Evolutionary conservation across 306 rosid genomes (phyloP).

Genomic region (Fragaria ananassa): DNA sequence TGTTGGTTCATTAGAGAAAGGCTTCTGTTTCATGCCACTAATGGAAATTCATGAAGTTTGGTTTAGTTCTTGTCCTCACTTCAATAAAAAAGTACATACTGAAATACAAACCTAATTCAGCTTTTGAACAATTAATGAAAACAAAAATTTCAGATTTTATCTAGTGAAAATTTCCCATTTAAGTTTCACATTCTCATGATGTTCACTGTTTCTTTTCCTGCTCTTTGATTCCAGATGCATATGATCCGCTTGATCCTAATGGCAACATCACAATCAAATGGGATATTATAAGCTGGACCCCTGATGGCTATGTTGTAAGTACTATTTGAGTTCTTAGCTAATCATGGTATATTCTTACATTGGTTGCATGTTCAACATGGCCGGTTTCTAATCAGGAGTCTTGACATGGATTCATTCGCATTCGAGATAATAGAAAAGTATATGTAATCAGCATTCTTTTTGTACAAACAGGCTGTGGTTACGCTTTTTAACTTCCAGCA

Average conservation of each 20-base stretch:
- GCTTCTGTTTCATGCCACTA: neutral
- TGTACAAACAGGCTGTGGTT: slow-evolving; percentile 57
- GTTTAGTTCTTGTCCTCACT: neutral
- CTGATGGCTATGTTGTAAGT: slow-evolving; percentile 84
- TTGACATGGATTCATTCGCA: neutral
- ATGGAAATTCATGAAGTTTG: neutral
- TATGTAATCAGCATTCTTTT: slow-evolving; percentile 24
- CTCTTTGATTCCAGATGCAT: slow-evolving; percentile 56
- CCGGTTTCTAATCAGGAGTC: neutral
- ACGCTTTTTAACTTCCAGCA: slow-evolving; percentile 78
- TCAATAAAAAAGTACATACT: neutral
- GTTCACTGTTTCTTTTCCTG: neutral
- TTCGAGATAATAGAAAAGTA: neutral
- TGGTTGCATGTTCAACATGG: neutral
- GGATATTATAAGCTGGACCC: slow-evolving; percentile 68
- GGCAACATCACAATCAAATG: slow-evolving; percentile 81
- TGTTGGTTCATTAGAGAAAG: neutral
- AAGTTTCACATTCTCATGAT: neutral
- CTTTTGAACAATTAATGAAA: neutral
- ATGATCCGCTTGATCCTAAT: slow-evolving; percentile 81
- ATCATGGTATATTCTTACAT: neutral
- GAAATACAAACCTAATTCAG: neutral
- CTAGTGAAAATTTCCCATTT: neutral
- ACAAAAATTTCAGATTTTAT: neutral
- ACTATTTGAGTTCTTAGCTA: neutral